phyloP scores from a whole-genome alignment of 371 early-diverging fungal genomes.

The Actinomucor elegans region DNA sequence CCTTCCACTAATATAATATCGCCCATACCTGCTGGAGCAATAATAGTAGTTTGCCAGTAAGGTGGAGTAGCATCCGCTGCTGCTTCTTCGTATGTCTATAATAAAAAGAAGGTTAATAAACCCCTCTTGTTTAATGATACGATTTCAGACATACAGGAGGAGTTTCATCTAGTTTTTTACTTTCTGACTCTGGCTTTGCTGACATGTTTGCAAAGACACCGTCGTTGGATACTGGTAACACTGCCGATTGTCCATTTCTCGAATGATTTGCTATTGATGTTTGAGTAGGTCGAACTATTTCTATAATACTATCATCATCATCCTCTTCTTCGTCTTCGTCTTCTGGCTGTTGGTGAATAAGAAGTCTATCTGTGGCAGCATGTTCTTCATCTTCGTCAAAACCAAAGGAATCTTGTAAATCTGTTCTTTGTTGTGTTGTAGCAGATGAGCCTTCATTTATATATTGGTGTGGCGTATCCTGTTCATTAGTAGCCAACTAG shows the following conservation, averaged over 20 bases:
- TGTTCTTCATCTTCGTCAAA: conserved; percentile 16
- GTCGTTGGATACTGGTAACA: conserved; percentile 33
- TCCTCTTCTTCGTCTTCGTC: not conserved
- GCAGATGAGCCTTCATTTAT: not conserved
- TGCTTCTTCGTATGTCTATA: conserved; percentile 58
- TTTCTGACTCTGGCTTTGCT: conserved; percentile 56
- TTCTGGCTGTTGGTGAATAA: not conserved
- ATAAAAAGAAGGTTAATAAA: not conserved
- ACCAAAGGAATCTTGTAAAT: conserved; percentile 27
- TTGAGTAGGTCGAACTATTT: conserved; percentile 8
- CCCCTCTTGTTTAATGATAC: not conserved
- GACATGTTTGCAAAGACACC: conserved; percentile 66
- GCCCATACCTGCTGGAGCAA: conserved; percentile 50
- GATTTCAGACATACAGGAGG: conserved; percentile 39
- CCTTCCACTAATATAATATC: conserved; percentile 60
- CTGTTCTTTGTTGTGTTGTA: conserved; percentile 15
- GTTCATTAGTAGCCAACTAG: not conserved
- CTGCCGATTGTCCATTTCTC: not conserved
- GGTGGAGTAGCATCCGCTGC: conserved; percentile 60
- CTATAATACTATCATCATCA: conserved; percentile 4
- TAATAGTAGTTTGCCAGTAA: conserved; percentile 55
- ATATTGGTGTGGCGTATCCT: not conserved
- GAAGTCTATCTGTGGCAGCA: conserved; percentile 2
- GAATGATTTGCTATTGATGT: not conserved
- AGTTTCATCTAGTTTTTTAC: conserved; percentile 33